These are phyloP conservation scores for Globisporangium radiosum DNA, from an alignment of 352 stramenopile genomes.

Conservation along the genomic window DNA sequence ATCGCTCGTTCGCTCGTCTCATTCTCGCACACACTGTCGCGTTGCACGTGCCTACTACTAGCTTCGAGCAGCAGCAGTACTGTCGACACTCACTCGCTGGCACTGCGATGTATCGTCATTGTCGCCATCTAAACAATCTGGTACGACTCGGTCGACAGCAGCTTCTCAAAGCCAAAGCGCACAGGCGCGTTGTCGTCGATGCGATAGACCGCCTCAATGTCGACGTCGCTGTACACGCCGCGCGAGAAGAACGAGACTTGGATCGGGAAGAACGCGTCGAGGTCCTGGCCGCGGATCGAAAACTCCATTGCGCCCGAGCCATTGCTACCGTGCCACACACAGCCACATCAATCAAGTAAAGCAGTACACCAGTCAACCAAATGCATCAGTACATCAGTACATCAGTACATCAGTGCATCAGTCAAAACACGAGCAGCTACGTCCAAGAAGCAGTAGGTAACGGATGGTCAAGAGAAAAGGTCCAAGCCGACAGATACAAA, in stretches of 20 bases:
- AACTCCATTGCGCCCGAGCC: conserved; percentile 80
- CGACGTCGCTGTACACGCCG: conserved; percentile 80
- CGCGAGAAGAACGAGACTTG: conserved; percentile 87
- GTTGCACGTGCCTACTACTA: no score
- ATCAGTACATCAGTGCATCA: background rate
- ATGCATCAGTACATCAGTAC: background rate
- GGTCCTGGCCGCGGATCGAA: conserved; percentile 63
- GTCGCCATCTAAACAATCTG: conserved; percentile 72
- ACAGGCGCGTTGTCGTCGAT: conserved; percentile 68
- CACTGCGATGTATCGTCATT: background rate
- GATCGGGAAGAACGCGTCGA: conserved; percentile 86
- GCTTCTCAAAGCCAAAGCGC: conserved; percentile 81
- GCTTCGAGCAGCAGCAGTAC: no score
- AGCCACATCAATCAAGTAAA: background rate
- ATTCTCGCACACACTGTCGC: background rate
- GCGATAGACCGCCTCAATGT: conserved; percentile 70
- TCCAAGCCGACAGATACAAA: background rate
- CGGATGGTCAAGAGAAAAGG: no score
- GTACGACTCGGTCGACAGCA: conserved; percentile 84
- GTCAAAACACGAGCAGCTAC: background rate
- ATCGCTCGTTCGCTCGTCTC: background rate
- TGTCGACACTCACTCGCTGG: background rate
- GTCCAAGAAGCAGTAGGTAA: no score
- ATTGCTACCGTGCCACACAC: conserved; percentile 42
- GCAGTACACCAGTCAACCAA: no score